phyloP scores from a whole-genome alignment of 1,284 basidiomycete species.

The Cutaneotrichosporon cavernicola region DNA sequence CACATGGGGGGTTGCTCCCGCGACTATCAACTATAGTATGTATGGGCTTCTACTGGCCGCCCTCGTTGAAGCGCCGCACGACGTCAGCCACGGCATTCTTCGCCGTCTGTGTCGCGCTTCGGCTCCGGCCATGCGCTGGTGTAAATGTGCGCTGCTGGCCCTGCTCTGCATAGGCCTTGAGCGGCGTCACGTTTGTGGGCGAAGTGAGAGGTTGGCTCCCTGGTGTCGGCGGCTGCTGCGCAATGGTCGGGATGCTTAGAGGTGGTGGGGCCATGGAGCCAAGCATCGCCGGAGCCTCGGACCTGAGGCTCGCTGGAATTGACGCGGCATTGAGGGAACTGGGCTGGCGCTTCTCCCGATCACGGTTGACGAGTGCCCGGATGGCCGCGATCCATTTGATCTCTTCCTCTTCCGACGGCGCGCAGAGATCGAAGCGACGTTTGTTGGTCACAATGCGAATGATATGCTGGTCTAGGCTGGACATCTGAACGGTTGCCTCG shows the following conservation, averaged over 20 bases:
- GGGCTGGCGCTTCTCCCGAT: slow-evolving; percentile 29
- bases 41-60: background rate
- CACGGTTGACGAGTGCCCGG: slow-evolving; percentile 69
- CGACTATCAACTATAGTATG: background rate
- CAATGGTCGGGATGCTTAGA: slow-evolving; percentile 33
- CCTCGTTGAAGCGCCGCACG: slow-evolving; percentile 34
- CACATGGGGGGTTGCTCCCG: background rate
- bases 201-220: background rate
- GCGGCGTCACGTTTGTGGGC: background rate
- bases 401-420: slow-evolving; percentile 95
- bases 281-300: slow-evolving; percentile 7
- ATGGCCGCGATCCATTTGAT: slow-evolving; percentile 97
- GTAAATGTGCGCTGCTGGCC: background rate
- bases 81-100: slow-evolving; percentile 51
- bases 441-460: slow-evolving; percentile 98
- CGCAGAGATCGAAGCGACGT: slow-evolving; percentile 82
- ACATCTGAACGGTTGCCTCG: background rate
- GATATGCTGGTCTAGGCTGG: slow-evolving; percentile 57
- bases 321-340: background rate
- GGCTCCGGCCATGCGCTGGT: slow-evolving; percentile 31
- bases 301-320: slow-evolving; percentile 3
- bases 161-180: background rate
- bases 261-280: slow-evolving; percentile 7
- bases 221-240: slow-evolving; percentile 44
- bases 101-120: slow-evolving; percentile 50